Base-by-base conservation (phyloP, 2,329 filamentous ascomycete species). In the Chaetomiaceae sp. region DNA sequence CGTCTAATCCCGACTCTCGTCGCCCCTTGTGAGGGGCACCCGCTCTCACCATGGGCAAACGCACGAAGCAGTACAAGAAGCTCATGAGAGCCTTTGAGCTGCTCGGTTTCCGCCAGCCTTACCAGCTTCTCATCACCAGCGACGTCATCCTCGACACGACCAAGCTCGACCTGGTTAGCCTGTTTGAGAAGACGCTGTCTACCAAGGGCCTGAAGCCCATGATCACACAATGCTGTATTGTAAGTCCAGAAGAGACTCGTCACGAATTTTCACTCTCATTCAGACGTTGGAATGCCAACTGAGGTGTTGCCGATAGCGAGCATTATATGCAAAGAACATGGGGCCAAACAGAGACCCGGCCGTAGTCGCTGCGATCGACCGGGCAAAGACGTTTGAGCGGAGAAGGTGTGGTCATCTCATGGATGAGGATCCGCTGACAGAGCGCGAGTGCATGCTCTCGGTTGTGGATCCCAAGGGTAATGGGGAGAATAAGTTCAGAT, bases 61-160 rank as follows among this genome's bases (percentile, higher is more conserved):
- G 74, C 12, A 72, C 71, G 18, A 76, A 76, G 55, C 72, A 75
- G 57, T 77, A 77, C 58, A 72, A 74, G 58, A 96, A 96, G 81
- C 81, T 96, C 61, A 94, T 98, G 83, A 84, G 55, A 7, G 38
- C 48, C 14, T 58, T 58, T 33, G 50, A 57, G 54, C 49, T 51
- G 46, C 51, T 57, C 64, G 84, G 86, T 50, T 96, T 96, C 66
- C 87, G 90, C 57, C 86, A 93, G 68, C 89, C 93, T 10, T 97
- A 96, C 69, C 93, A 97, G 70, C 84, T 95, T 42, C 72, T 95
- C 35, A 82, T 96, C 51, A 90, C 95, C 62, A 86, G 88, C 49
- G 81, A 89, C 54, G 87, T 97, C 58, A 78, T 97, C 42, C 76
- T 79, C 60, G 88, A 94, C 63, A 83, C 89, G 18, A 80, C 84